phyloP scores from a whole-genome alignment of 495 filamentous ascomycete species.

The Hypoxylon lienhwacheense region DNA sequence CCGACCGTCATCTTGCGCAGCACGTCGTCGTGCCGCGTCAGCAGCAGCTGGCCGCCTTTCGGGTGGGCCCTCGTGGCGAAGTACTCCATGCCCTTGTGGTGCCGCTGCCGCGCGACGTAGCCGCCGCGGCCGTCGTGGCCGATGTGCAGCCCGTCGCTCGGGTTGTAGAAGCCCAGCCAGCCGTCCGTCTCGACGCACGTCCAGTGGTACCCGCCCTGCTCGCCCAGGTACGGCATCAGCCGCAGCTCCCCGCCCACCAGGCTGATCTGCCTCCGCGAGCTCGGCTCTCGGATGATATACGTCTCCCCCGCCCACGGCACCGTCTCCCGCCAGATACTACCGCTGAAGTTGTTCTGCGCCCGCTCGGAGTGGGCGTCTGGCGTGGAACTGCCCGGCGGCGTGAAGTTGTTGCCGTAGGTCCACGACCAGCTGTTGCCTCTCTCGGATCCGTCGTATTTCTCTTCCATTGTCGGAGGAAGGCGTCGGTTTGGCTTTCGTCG shows the following conservation, averaged over 20 bases:
- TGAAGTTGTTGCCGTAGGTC: too few relatives aligned
- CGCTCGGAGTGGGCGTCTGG: too few relatives aligned
- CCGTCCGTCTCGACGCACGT: slow-evolving; percentile 42
- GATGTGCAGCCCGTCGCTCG: slow-evolving; percentile 28
- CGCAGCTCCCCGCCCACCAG: slow-evolving; percentile 36
- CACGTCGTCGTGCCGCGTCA: neutral
- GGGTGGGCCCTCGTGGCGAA: slow-evolving; percentile 6
- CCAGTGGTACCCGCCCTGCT: slow-evolving; percentile 43
- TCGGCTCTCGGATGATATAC: slow-evolving; percentile 37
- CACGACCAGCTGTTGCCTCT: too few relatives aligned
- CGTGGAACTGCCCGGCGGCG: too few relatives aligned
- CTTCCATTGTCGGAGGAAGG: too few relatives aligned
- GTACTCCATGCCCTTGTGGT: neutral
- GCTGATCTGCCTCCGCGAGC: slow-evolving; percentile 35
- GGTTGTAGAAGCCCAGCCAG: slow-evolving; percentile 44
- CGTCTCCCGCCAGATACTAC: too few relatives aligned
- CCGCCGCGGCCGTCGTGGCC: slow-evolving; percentile 28
- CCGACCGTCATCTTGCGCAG: neutral
- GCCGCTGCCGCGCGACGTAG: neutral
- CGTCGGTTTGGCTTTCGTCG: too few relatives aligned
- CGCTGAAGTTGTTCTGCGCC: too few relatives aligned
- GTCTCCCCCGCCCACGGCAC: slow-evolving; percentile 28
- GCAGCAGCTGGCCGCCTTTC: slow-evolving; percentile 1
- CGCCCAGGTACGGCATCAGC: slow-evolving; percentile 28
- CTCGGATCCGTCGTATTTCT: too few relatives aligned